These are phyloP conservation scores for Talaromyces ruber DNA, from an alignment of 495 filamentous ascomycete genomes.

Conservation along the genomic window DNA sequence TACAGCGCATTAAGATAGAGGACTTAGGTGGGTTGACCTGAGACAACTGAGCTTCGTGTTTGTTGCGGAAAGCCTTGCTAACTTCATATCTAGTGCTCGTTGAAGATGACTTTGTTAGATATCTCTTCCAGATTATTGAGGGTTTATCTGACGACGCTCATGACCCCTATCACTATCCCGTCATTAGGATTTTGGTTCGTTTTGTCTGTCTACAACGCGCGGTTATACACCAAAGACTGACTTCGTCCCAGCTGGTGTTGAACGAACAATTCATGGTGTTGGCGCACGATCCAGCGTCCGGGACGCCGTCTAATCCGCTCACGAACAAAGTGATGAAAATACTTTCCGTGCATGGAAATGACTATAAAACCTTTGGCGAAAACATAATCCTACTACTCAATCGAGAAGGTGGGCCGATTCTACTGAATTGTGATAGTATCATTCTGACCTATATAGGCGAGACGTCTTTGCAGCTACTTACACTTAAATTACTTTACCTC, in stretches of 20 bases:
- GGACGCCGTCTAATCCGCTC: conserved; percentile 36
- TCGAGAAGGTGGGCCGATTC: conserved; percentile 57
- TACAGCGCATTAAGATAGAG: conserved; percentile 69
- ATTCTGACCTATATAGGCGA: conserved; percentile 44
- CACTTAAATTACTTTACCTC: conserved; percentile 89
- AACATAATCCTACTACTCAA: conserved; percentile 96
- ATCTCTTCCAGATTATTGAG: conserved; percentile 85
- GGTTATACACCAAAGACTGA: not conserved
- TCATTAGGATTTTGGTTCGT: conserved; percentile 83
- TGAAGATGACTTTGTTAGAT: conserved; percentile 76
- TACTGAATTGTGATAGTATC: not conserved
- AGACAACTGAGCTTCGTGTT: conserved; percentile 6
- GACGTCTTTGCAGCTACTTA: conserved; percentile 85
- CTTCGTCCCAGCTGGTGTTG: conserved; percentile 65
- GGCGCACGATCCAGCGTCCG: conserved; percentile 43
- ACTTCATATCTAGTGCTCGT: conserved; percentile 39
- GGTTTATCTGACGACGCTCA: conserved; percentile 77
- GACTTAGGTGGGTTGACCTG: conserved; percentile 54
- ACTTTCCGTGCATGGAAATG: conserved; percentile 66
- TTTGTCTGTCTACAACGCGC: not conserved
- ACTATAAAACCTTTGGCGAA: conserved; percentile 91
- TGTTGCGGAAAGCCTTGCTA: not conserved
- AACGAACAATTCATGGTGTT: conserved; percentile 98
- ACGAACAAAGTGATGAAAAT: conserved; percentile 93
- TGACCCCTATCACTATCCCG: conserved; percentile 94